Evolutionary conservation across 768 basidiomycete species (phyloP).

Genomic region (Tylopilus rubrobrunneus): DNA sequence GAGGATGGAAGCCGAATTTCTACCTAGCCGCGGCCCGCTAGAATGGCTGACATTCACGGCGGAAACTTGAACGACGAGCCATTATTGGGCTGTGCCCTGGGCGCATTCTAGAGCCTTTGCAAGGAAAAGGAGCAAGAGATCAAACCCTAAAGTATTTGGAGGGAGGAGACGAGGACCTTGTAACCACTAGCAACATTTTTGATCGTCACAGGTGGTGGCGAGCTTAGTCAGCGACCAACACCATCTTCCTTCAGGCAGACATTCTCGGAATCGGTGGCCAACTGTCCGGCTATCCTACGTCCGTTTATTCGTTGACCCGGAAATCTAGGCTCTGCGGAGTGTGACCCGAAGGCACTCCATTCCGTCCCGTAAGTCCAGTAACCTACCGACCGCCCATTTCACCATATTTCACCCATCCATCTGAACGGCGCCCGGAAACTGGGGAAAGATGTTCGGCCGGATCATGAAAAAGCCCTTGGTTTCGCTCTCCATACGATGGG

Average conservation of each 20-base stretch:
- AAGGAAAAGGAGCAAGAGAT: background rate
- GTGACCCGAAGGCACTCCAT: conserved; percentile 6
- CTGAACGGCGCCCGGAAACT: background rate
- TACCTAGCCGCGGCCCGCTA: background rate
- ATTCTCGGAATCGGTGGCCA: conserved; percentile 10
- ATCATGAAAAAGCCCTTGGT: conserved; percentile 9
- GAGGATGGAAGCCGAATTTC: conserved; percentile 9
- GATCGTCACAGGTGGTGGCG: background rate
- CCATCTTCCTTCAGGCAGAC: conserved; percentile 12
- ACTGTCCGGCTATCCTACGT: background rate
- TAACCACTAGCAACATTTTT: background rate
- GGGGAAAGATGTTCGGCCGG: conserved; percentile 15
- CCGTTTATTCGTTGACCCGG: background rate
- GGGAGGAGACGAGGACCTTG: background rate
- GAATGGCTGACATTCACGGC: background rate
- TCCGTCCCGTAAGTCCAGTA: conserved; percentile 9
- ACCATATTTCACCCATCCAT: background rate
- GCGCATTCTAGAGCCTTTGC: background rate
- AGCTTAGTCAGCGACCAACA: conserved; percentile 22
- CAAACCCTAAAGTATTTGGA: conserved; percentile 1
- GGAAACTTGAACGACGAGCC: background rate
- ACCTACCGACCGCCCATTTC: conserved; percentile 1
- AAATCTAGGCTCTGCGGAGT: background rate
- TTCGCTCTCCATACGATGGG: conserved; percentile 1
- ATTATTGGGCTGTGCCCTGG: background rate